Base-by-base conservation (phyloP, 768 basidiomycete genomes). In the Amanita exitialis region DNA sequence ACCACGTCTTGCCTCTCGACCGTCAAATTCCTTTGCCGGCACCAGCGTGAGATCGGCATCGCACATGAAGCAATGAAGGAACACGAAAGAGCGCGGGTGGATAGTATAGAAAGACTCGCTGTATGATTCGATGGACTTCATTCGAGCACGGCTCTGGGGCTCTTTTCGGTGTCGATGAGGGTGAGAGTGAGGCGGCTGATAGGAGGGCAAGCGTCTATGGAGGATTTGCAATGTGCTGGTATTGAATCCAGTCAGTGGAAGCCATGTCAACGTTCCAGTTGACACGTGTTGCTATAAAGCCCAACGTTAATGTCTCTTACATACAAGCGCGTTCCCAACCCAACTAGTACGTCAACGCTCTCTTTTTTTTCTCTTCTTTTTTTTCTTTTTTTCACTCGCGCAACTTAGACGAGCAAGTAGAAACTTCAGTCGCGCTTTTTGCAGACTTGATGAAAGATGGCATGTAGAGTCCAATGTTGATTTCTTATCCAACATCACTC, bases 51-150 rank as follows among this genome's bases (percentile, higher is more conserved):
- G 60, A 56, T 78, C 76, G 9, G 75, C 69, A 7, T 63, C 58
- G 55, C 77, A 79, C 21, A 78, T 74, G 48, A 73, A 60, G 57
- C 76, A 78, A 55, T 77, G 77, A 38, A n/a, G n/a, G n/a, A n/a
- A n/a, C n/a, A n/a, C n/a, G n/a, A n/a, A n/a, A n/a, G n/a, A n/a
- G n/a, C n/a, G n/a, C n/a, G n/a, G n/a, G n/a, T n/a, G n/a, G n/a
- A n/a, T n/a, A n/a, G n/a, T n/a, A n/a, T n/a, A n/a, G n/a, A n/a
- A n/a, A n/a, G n/a, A n/a, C 62, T 54, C 32, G 61, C 62, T 58
- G 21, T 58, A 64, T 34, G 59, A 59, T 28, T 62, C 58, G 6
- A 58, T 46, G 4, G 55, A 55, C 38, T 53, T 54, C 10, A 45
- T 35, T 52, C 34, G 25, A 60, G 20, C 36, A 66, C 52, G 52